Evolutionary conservation across 2,329 filamentous ascomycete genomes (phyloP), one percentile per base, ranked within the genome.

Genomic region (Talaromyces sp.): DNA sequence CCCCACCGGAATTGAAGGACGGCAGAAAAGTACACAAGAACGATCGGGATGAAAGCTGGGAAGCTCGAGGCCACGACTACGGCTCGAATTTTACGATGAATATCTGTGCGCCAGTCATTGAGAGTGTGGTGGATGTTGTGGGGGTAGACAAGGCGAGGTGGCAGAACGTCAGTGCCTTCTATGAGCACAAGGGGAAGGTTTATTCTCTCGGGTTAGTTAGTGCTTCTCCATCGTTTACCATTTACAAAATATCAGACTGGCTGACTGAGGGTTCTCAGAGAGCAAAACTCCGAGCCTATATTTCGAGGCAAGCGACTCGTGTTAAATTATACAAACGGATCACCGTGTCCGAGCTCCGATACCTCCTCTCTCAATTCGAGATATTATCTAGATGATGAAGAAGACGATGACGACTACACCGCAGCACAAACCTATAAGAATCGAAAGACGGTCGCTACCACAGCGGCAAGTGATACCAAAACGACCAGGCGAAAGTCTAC

Each of bases 251-350:
- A 14, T 3, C 31, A 23, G 25, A 11, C n/a, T 18, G 14, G 54
- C 54, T 57, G n/a, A 57, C 28, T 18, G 12, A 2, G 5, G 5
- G 7, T 56, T 46, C 11, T 33, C 23, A 79, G 80, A 55, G 75
- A 82, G 70, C 71, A 79, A 71, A 75, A 79, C 44, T 75, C 79
- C 0, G 69, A 78, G 23, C 77, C 77, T 28, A 71, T 82, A 63
- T 81, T 82, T 65, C 78, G 81, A 21, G 81, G 81, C 63, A 78
- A 79, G 65, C 81, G 92, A 74, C 81, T 93, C 2, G 85, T 93
- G 12, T 78, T 93, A 21, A 89, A 92, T 71, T 93, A 93, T 74
- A 87, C 84, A 0, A 84, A 87, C 68, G 91, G 91, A 44, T 93
- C 91, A 0, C 89, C 88, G 0, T 93, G 91, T 71, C 63, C 65